Conservation (phyloP, 441 rosid genomes). For the Lepidium campestre region DNA sequence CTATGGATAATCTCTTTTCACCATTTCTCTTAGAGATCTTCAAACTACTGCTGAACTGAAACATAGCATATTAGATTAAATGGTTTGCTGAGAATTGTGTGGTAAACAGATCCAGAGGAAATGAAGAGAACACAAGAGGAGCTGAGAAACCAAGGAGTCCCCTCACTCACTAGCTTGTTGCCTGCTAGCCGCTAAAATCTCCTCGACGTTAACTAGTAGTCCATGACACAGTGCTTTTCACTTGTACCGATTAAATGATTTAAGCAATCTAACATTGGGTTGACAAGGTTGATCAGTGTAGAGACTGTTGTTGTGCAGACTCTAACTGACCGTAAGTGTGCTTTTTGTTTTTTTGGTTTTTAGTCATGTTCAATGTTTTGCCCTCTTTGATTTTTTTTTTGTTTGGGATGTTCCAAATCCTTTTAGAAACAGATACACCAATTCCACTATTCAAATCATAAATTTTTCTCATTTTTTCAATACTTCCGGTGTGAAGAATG, state of each 20-base stretch:
- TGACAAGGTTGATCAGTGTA: constrained; percentile 12
- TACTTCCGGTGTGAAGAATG: no score
- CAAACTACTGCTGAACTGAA: background rate
- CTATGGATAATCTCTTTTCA: background rate
- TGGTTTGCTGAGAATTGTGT: constrained; percentile 12
- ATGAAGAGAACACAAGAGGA: constrained; percentile 89
- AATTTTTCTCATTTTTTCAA: background rate
- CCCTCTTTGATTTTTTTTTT: background rate
- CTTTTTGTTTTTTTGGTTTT: background rate
- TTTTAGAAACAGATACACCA: background rate
- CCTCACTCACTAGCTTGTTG: constrained; percentile 76
- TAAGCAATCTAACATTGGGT: background rate
- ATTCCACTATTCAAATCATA: background rate
- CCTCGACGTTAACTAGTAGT: background rate
- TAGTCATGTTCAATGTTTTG: background rate
- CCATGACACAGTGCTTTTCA: background rate
- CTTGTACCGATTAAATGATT: background rate
- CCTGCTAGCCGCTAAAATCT: constrained; percentile 46
- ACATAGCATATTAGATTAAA: background rate
- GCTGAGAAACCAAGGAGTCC: constrained; percentile 94
- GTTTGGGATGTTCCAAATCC: background rate
- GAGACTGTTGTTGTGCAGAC: background rate
- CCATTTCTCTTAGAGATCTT: background rate
- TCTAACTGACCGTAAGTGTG: background rate
- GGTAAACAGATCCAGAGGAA: constrained; percentile 87